Conservation (phyloP, 1,139 yeast genomes). For the Pneumocystis wakefieldiae region DNA sequence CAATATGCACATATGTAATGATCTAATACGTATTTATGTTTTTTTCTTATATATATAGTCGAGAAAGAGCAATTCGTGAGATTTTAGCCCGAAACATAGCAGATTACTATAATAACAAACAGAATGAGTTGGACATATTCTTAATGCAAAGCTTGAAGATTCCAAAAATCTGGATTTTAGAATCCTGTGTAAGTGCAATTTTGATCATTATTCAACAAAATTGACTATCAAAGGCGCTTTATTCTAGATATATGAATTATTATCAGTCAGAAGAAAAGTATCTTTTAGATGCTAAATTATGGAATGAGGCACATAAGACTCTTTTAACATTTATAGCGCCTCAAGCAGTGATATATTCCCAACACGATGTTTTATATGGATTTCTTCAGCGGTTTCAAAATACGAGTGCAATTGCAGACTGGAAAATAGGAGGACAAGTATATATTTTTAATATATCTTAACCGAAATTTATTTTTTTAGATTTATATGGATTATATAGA, state of each 20-base stretch:
- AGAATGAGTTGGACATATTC: slow-evolving; percentile 13
- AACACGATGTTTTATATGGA: slow-evolving; percentile 27
- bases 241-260: slow-evolving; percentile 33
- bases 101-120: slow-evolving; percentile 18
- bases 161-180: slow-evolving; percentile 12
- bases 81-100: slow-evolving; percentile 32
- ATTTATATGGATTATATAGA: neutral
- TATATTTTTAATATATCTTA: slow-evolving; percentile 24
- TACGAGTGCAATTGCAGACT: slow-evolving; percentile 32
- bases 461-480: slow-evolving; percentile 8
- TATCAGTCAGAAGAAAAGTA: slow-evolving; percentile 47
- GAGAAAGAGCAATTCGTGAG: slow-evolving; percentile 26
- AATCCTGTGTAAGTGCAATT: slow-evolving; percentile 9
- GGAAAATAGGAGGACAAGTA: slow-evolving; percentile 37
- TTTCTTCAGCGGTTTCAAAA: slow-evolving; percentile 38
- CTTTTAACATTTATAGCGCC: slow-evolving; percentile 56
- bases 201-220: neutral
- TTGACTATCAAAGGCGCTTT: slow-evolving; percentile 19
- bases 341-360: slow-evolving; percentile 34
- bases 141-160: slow-evolving; percentile 11
- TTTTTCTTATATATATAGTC: neutral
- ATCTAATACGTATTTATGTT: neutral
- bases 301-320: slow-evolving; percentile 49
- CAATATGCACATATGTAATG: slow-evolving; percentile 31
- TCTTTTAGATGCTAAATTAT: slow-evolving; percentile 45